A percentile compares a stretch with the other conserved stretches of the same genome.
phyloP scores from a whole-genome alignment of 495 filamentous ascomycete genomes.

The Neurospora intermedia region DNA sequence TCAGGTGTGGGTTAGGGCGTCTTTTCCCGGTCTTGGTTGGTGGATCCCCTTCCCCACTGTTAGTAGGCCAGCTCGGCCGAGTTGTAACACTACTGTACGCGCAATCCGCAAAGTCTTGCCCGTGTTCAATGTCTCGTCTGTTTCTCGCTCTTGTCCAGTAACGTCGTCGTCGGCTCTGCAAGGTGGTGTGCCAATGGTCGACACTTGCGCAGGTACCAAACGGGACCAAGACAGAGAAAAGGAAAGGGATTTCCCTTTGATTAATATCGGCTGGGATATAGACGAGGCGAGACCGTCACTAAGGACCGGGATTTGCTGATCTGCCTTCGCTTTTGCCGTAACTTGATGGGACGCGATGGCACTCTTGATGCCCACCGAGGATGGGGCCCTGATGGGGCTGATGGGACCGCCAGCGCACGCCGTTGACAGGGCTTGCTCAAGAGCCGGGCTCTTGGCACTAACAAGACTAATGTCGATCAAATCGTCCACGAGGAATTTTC shows the following conservation, averaged over 20 bases:
- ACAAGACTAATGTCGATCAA: not conserved
- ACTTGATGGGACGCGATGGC: not conserved
- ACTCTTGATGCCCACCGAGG: not conserved
- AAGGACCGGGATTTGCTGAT: not conserved
- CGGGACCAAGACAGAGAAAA: not conserved
- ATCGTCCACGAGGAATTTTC: not conserved
- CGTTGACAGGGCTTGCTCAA: not conserved
- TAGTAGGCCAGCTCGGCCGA: not conserved
- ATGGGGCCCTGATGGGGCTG: not conserved
- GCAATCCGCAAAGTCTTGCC: not conserved
- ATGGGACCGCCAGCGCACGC: not conserved
- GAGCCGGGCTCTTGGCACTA: not conserved
- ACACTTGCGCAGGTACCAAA: not conserved
- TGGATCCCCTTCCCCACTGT: not conserved
- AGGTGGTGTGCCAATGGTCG: not conserved
- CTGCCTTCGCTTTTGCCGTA: not conserved
- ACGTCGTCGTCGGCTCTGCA: not conserved
- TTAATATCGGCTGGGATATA: not conserved
- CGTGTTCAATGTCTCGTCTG: not conserved
- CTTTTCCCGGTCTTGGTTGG: not conserved
- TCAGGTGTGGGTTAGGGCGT: not conserved
- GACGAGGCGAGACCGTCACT: not conserved
- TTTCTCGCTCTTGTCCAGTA: not conserved
- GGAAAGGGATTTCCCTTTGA: not conserved
- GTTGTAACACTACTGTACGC: not conserved